Conservation (phyloP, 148 eudicot species). For the Beta vulgaris region DNA sequence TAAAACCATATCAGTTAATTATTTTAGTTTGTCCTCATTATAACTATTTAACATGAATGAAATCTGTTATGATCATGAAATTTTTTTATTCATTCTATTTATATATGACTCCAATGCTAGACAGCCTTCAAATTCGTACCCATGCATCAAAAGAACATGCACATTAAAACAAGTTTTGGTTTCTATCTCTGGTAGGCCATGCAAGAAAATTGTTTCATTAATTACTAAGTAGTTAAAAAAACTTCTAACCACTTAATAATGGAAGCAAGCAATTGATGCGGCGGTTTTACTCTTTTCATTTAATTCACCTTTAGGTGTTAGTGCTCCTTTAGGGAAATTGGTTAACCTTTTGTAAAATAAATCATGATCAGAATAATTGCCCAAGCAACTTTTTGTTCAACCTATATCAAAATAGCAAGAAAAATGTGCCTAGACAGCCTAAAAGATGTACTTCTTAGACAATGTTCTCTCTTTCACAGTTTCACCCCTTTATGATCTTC, state of each 20-base stretch:
- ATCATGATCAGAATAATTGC: constrained; percentile 1
- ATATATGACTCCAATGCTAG: no score
- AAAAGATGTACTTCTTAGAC: constrained; percentile 1
- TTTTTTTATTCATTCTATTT: no score
- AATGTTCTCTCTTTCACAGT: background rate
- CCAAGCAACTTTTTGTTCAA: background rate
- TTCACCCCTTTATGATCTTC: no score
- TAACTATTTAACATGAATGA: no score
- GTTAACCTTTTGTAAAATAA: background rate
- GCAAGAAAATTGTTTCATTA: background rate
- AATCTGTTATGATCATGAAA: no score
- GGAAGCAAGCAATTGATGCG: background rate
- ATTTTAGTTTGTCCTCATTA: no score
- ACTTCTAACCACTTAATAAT: constrained; percentile 15
- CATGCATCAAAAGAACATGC: constrained; percentile 18
- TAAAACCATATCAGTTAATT: no score
- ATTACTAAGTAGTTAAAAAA: background rate
- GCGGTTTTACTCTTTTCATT: background rate
- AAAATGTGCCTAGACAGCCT: constrained; percentile 3
- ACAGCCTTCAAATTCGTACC: constrained; percentile 11
- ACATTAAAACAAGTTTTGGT: background rate
- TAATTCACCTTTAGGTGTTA: background rate
- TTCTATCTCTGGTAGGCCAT: background rate
- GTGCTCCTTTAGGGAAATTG: background rate
- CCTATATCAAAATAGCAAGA: constrained; percentile 1